Evolutionary conservation across 2,329 filamentous ascomycete species (phyloP), one percentile per base, ranked within the genome.

Genomic region (Neonectria coccinea): DNA sequence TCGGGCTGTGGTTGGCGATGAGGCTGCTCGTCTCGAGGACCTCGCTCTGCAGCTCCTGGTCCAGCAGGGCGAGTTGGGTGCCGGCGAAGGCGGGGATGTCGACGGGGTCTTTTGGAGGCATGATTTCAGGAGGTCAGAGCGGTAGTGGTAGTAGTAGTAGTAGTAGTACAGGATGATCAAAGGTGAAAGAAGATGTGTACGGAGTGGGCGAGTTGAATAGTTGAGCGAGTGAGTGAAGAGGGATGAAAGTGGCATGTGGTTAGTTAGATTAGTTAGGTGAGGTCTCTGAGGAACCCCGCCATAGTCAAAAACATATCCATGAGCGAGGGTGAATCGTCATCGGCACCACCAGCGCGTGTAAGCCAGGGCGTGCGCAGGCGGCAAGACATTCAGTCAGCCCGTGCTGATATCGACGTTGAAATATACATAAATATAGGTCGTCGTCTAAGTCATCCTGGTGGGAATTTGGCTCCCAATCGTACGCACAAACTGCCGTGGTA

Each of bases 41-140:
- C 78, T 96, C 92, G 73, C 89, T 88, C 72, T 89, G 84, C 31
- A 93, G 88, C 79, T 97, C 93, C 56, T 82, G 83, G 50, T 88
- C 84, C 42, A 97, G 86, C 54, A 97, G 88, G 42, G 84, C 79
- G 56, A 94, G 86, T 77, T 97, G 93, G 1, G 87, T 87, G 51
- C 82, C 78, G 10, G 92, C 91, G 78, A 96, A 97, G 51, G 86
- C 79, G 51, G 88, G 80, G 64, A 94, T 85, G 74, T 91, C 86
- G 66, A 89, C 75, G n/a, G 83, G 80, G 75, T 79, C 70, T 67
- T 73, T 74, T 54, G 74, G 65, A 45, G 79, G 61, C 81, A 83
- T 83, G 41, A 18, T 63, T 53, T 45, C 14, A 12, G 2, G 59
- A 25, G 20, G 27, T 14, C 5, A 29, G 29, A 12, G 3, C 36